Conservation (phyloP, 805 yeast species). For the Candida nitratophila region DNA sequence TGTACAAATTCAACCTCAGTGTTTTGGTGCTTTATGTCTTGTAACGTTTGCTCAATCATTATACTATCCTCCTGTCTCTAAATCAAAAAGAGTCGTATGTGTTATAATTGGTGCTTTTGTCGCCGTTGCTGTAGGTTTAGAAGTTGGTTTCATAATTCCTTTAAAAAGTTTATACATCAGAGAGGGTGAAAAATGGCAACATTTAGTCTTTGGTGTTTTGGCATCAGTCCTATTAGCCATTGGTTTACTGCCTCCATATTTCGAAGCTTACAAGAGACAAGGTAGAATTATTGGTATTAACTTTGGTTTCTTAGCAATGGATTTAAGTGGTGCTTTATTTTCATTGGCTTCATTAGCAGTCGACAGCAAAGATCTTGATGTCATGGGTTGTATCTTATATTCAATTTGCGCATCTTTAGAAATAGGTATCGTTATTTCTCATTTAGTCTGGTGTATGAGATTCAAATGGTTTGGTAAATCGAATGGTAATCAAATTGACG, state of each 20-base stretch:
- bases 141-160: slow-evolving; percentile 44
- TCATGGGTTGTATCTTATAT: slow-evolving; percentile 75
- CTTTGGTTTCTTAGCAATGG: slow-evolving; percentile 42
- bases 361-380: slow-evolving; percentile 47
- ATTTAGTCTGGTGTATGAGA: slow-evolving; percentile 59
- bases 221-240: slow-evolving; percentile 42
- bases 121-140: slow-evolving; percentile 31
- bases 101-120: slow-evolving; percentile 28
- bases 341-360: slow-evolving; percentile 57
- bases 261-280: slow-evolving; percentile 42
- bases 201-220: slow-evolving; percentile 38
- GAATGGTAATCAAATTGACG: slow-evolving; percentile 1
- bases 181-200: slow-evolving; percentile 38
- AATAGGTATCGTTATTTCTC: slow-evolving; percentile 67
- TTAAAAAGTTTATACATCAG: slow-evolving; percentile 36
- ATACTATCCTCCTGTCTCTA: slow-evolving; percentile 44
- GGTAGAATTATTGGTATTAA: slow-evolving; percentile 53
- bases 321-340: slow-evolving; percentile 49
- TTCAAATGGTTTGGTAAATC: slow-evolving; percentile 19
- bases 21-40: slow-evolving; percentile 44
- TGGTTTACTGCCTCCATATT: slow-evolving; percentile 51
- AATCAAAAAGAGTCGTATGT: slow-evolving; percentile 24
- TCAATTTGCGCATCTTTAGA: slow-evolving; percentile 68
- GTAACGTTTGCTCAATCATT: slow-evolving; percentile 42
- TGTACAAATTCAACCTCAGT: slow-evolving; percentile 45